A percentile compares a stretch with the other conserved stretches of the same genome.
phyloP scores from a whole-genome alignment of 2,329 filamentous ascomycete genomes.

The Daldinia sp. region DNA sequence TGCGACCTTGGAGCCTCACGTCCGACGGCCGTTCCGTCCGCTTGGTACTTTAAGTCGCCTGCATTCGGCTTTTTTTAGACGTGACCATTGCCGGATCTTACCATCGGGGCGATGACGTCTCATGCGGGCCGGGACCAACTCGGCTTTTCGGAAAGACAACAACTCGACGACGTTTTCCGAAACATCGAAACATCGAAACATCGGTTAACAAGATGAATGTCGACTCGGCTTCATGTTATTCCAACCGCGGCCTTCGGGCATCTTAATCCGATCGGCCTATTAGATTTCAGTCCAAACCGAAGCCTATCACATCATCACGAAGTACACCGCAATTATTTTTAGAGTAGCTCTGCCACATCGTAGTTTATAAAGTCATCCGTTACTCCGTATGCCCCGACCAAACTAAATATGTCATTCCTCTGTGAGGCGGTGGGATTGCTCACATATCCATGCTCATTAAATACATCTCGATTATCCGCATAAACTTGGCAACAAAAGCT shows the following conservation, averaged over 20 bases:
- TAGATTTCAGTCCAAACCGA: not conserved
- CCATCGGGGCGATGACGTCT: slow-evolving; percentile 25
- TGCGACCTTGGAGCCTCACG: slow-evolving; percentile 22
- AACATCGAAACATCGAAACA: slow-evolving; percentile 27
- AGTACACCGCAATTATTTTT: slow-evolving; percentile 13
- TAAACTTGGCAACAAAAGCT: slow-evolving; percentile 98
- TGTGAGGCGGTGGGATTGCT: slow-evolving; percentile 26
- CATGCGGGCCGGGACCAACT: slow-evolving; percentile 22
- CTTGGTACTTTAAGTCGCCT: slow-evolving; percentile 16
- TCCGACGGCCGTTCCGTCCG: slow-evolving; percentile 26
- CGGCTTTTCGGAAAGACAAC: slow-evolving; percentile 28
- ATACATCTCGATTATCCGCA: slow-evolving; percentile 93
- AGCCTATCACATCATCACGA: slow-evolving; percentile 19
- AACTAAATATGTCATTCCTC: slow-evolving; percentile 11
- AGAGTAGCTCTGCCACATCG: slow-evolving; percentile 6
- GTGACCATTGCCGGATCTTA: slow-evolving; percentile 16
- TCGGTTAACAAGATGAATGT: slow-evolving; percentile 8
- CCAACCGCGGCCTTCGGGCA: slow-evolving; percentile 6
- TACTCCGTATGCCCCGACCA: slow-evolving; percentile 34
- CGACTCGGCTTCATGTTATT: slow-evolving; percentile 8
- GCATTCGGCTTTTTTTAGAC: slow-evolving; percentile 27
- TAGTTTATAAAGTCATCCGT: slow-evolving; percentile 22
- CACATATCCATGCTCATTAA: slow-evolving; percentile 84
- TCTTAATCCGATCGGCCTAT: slow-evolving; percentile 3
- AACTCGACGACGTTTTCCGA: slow-evolving; percentile 12